A percentile compares a stretch with the other conserved stretches of the same genome.
phyloP scores from a whole-genome alignment of 345 rosid genomes.

The Brassica nigra region DNA sequence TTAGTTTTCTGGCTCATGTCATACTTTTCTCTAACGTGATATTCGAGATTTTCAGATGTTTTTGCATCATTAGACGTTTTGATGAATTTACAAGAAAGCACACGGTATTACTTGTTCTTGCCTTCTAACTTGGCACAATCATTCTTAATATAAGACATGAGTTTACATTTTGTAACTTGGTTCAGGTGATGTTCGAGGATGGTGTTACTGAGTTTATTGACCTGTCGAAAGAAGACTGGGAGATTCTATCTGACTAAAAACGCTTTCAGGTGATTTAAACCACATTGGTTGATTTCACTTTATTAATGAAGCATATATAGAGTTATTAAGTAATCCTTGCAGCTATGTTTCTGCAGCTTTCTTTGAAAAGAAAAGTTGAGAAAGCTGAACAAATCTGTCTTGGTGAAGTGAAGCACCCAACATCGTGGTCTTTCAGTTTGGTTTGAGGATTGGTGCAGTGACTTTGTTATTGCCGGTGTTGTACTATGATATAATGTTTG shows the following conservation, averaged over 20 bases:
- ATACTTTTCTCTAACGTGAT: not conserved
- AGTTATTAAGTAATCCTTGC: not conserved
- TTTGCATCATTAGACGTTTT: constrained; percentile 73
- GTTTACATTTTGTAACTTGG: constrained; percentile 8
- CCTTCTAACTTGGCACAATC: not conserved
- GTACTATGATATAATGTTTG: constrained; percentile 1
- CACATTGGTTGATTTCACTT: not conserved
- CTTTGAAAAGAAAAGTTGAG: not conserved
- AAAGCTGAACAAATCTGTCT: not conserved
- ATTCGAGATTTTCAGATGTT: constrained; percentile 49
- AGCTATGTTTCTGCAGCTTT: constrained; percentile 25
- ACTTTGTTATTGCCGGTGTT: constrained; percentile 14
- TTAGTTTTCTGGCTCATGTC: not conserved
- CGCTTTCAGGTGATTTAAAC: constrained; percentile 22
- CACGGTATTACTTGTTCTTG: constrained; percentile 48
- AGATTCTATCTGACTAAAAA: constrained; percentile 50
- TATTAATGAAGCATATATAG: not conserved
- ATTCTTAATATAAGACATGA: not conserved
- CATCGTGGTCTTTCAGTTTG: not conserved
- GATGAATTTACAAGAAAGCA: constrained; percentile 73
- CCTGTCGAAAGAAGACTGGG: constrained; percentile 82
- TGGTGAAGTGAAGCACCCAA: not conserved
- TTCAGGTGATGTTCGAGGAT: constrained; percentile 85
- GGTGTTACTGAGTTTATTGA: constrained; percentile 71
- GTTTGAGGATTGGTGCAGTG: constrained; percentile 1